Evolutionary conservation across 2,329 filamentous ascomycete species (phyloP).

Genomic region (Plenodomus tracheiphilus): DNA sequence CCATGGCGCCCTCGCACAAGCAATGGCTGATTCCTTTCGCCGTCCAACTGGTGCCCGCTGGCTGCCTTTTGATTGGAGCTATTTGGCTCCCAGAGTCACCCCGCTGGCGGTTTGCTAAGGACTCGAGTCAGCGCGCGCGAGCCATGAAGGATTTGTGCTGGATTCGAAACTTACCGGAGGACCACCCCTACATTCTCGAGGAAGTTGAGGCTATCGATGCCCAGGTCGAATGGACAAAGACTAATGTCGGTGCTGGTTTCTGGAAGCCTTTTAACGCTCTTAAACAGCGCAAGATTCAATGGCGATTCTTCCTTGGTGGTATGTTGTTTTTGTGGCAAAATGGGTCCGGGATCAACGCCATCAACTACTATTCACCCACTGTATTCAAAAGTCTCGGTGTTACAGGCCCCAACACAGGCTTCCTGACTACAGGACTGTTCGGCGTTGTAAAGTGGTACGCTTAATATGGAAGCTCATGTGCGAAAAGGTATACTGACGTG

Average conservation of each 20-base stretch:
- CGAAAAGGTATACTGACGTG: no score
- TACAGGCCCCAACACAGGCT: conserved; percentile 59
- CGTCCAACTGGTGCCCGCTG: conserved; percentile 69
- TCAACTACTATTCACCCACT: conserved; percentile 75
- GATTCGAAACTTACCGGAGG: conserved; percentile 62
- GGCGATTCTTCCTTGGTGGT: conserved; percentile 72
- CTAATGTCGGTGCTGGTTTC: conserved; percentile 70
- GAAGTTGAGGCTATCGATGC: conserved; percentile 72
- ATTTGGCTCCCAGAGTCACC: conserved; percentile 51
- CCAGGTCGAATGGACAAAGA: conserved; percentile 66
- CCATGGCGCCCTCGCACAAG: conserved; percentile 47
- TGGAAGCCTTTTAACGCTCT: conserved; percentile 57
- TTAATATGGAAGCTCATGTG: no score
- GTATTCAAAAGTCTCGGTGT: conserved; percentile 71
- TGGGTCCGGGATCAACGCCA: conserved; percentile 72
- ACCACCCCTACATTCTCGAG: conserved; percentile 71
- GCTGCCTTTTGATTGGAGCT: conserved; percentile 55
- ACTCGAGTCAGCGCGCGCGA: conserved; percentile 40
- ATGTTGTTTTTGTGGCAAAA: conserved; percentile 84
- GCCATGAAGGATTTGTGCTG: conserved; percentile 58
- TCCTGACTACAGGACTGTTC: conserved; percentile 65
- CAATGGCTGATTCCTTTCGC: conserved; percentile 58
- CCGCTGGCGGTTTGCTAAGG: conserved; percentile 49
- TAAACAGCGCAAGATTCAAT: conserved; percentile 59
- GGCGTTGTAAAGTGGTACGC: no score